Evolutionary conservation across 2,329 filamentous ascomycete species (phyloP).

Genomic region (Ilyonectria robusta): DNA sequence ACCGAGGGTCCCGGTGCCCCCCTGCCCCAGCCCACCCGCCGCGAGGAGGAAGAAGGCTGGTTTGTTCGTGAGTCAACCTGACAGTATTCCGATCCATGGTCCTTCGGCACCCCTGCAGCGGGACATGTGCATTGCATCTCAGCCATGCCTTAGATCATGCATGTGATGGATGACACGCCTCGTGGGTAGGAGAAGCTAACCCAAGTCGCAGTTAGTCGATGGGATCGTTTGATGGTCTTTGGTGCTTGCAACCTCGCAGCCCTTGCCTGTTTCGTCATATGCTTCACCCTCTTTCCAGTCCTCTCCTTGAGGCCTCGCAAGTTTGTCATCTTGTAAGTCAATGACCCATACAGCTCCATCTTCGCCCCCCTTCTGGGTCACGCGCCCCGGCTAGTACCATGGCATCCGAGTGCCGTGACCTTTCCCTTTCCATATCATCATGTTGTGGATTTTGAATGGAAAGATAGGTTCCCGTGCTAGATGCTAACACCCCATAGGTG

Average conservation of each 20-base stretch:
- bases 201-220: conserved; percentile 84
- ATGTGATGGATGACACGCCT: conserved; percentile 62
- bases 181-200: conserved; percentile 56
- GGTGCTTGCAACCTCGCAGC: conserved; percentile 91
- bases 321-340: conserved; percentile 95
- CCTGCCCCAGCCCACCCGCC: conserved; percentile 84
- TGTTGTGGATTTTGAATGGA: conserved; percentile 32
- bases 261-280: conserved; percentile 91
- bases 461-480: conserved; percentile 32
- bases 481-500: conserved; percentile 73
- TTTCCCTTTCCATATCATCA: conserved; percentile 31
- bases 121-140: conserved; percentile 61
- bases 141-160: conserved; percentile 54
- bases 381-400: conserved; percentile 27
- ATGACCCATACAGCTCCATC: conserved; percentile 28
- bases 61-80: conserved; percentile 85
- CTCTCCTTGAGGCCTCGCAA: conserved; percentile 87
- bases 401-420: conserved; percentile 32
- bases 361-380: conserved; percentile 33
- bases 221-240: conserved; percentile 96
- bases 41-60: conserved; percentile 96
- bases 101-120: conserved; percentile 59
- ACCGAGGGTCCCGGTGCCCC: conserved; percentile 87
- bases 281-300: conserved; percentile 90
- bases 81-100: conserved; percentile 40